Evolutionary conservation across 2,329 filamentous ascomycete genomes (phyloP).

Genomic region (Pseudocercospora ulei): DNA sequence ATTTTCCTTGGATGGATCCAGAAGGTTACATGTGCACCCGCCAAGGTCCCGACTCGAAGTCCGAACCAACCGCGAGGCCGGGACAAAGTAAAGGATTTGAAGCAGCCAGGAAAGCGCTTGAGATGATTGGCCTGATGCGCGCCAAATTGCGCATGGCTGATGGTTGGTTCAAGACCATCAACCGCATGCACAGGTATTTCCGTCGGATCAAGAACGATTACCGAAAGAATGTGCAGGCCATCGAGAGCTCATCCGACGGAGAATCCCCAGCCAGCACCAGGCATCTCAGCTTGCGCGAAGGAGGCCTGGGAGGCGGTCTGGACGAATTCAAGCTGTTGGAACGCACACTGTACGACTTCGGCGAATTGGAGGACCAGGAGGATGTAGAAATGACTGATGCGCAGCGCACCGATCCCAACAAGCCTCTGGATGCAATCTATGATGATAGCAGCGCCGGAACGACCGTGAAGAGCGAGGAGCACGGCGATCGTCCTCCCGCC

Average conservation of each 20-base stretch:
- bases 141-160: conserved; percentile 49
- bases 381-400: conserved; percentile 35
- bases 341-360: conserved; percentile 33
- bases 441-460: conserved; percentile 29
- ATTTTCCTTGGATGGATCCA: conserved; percentile 60
- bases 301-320: conserved; percentile 43
- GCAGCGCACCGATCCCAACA: conserved; percentile 16
- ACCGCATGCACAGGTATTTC: conserved; percentile 48
- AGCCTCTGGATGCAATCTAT: conserved; percentile 25
- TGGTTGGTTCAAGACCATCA: conserved; percentile 48
- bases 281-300: conserved; percentile 31
- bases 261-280: conserved; percentile 27
- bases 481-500: conserved; percentile 18
- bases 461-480: conserved; percentile 33
- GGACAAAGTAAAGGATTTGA: conserved; percentile 34
- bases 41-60: conserved; percentile 12
- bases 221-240: conserved; percentile 29
- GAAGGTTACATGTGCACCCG: conserved; percentile 44
- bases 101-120: conserved; percentile 44
- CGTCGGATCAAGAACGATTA: conserved; percentile 45
- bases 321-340: conserved; percentile 47
- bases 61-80: conserved; percentile 10
- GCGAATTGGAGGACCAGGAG: conserved; percentile 32
- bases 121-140: conserved; percentile 46
- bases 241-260: conserved; percentile 30